A percentile compares a stretch with the other conserved stretches of the same genome.
Evolutionary conservation across 2,329 filamentous ascomycete genomes (phyloP).

Genomic region (Diaporthe citriasiana): DNA sequence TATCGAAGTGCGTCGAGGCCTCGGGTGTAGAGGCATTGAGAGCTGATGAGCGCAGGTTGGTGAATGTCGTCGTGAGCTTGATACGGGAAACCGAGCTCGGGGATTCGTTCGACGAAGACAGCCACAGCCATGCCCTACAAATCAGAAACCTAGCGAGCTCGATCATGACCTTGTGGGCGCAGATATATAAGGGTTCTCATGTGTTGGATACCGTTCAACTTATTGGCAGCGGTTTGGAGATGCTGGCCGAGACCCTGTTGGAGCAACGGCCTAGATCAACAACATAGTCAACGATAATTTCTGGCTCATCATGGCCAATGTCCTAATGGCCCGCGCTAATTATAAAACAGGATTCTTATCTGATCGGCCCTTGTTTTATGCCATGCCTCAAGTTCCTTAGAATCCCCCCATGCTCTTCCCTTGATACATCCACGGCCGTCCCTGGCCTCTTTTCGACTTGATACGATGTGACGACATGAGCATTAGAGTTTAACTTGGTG

Average conservation of each 20-base stretch:
- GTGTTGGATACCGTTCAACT: conserved; percentile 6
- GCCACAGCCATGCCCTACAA: not conserved
- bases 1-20: conserved; percentile 21
- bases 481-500: not conserved
- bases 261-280: no score
- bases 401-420: no score
- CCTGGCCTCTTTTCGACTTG: no score
- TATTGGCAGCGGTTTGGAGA: not conserved
- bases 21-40: not conserved
- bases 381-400: no score
- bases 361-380: no score
- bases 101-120: not conserved
- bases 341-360: no score
- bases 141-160: not conserved
- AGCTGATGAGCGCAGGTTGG: conserved; percentile 3
- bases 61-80: not conserved
- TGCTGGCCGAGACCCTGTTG: not conserved
- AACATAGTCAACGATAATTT: not conserved
- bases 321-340: not conserved
- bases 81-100: conserved; percentile 1
- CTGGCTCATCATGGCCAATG: not conserved
- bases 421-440: no score
- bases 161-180: not conserved
- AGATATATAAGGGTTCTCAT: not conserved
- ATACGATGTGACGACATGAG: no score